Percentiles rank a stretch among this genome's conserved stretches.
These are phyloP conservation scores for Cucurbita pepo DNA, from an alignment of 306 rosid species.

Conservation along the genomic window DNA sequence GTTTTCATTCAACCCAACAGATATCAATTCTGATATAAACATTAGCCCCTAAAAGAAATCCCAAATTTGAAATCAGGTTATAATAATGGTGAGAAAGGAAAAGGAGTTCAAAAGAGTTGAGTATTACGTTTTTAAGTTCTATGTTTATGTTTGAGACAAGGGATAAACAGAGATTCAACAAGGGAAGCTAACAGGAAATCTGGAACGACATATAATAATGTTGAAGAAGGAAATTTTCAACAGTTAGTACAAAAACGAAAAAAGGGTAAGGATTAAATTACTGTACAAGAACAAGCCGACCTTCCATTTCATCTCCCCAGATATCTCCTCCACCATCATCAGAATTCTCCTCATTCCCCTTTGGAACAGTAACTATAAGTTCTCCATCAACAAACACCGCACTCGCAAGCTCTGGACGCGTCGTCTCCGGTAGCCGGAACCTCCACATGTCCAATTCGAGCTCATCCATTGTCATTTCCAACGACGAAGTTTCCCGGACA, in stretches of 20 bases:
- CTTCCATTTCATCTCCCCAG: constrained; percentile 51
- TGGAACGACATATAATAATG: background rate
- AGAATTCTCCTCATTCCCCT: constrained; percentile 25
- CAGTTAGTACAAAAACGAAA: constrained; percentile 1
- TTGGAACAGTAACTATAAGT: constrained; percentile 87
- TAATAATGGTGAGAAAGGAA: background rate
- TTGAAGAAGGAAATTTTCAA: constrained; percentile 7
- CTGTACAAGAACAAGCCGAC: constrained; percentile 93
- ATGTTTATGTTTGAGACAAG: background rate
- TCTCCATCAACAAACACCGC: constrained; percentile 75
- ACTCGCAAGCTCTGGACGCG: constrained; percentile 81
- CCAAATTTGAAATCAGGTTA: background rate
- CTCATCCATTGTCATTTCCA: constrained; percentile 50
- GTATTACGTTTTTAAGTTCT: background rate
- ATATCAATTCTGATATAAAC: background rate
- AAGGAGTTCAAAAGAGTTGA: background rate
- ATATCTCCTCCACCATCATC: constrained; percentile 25
- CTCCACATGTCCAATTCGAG: constrained; percentile 92
- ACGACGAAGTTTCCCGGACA: constrained; percentile 54
- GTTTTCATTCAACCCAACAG: background rate
- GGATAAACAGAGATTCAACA: background rate
- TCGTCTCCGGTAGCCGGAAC: constrained; percentile 83
- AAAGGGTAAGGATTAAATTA: constrained; percentile 7
- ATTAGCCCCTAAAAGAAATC: background rate
- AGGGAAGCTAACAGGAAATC: background rate